These are phyloP conservation scores for Trichoderma semiorbis DNA, from an alignment of 2,329 filamentous ascomycete species.

Conservation along the genomic window DNA sequence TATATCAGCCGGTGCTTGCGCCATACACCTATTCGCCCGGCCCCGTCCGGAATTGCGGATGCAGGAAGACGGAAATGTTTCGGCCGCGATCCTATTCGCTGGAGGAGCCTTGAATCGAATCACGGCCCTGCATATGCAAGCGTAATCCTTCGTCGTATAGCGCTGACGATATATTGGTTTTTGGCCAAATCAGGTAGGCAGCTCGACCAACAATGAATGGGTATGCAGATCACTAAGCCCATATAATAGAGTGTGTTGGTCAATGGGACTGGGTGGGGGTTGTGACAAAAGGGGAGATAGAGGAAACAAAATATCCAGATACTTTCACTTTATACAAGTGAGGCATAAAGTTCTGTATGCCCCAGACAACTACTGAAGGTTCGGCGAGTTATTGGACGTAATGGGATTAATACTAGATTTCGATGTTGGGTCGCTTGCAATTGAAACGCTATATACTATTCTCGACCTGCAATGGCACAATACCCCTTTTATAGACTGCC, in stretches of 20 bases:
- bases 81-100: too few species aligned
- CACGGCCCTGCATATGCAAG: background rate
- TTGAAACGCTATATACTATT: too few species aligned
- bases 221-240: background rate
- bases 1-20: background rate
- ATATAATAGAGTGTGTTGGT: background rate
- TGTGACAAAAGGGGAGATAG: background rate
- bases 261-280: background rate
- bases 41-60: background rate
- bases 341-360: background rate
- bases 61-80: too few species aligned
- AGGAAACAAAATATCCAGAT: background rate
- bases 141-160: background rate
- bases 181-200: too few species aligned
- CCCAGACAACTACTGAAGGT: fast-evolving
- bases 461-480: too few species aligned
- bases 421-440: too few species aligned
- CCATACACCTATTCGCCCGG: background rate
- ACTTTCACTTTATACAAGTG: background rate
- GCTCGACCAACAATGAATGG: too few species aligned
- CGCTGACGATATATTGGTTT: background rate
- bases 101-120: background rate
- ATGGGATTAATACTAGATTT: background rate
- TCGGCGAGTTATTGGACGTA: background rate
- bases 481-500: too few species aligned